Percentiles rank a stretch among this genome's conserved stretches.
These are phyloP conservation scores for Yarrowia bubula DNA, from an alignment of 805 yeast species.

Conservation along the genomic window DNA sequence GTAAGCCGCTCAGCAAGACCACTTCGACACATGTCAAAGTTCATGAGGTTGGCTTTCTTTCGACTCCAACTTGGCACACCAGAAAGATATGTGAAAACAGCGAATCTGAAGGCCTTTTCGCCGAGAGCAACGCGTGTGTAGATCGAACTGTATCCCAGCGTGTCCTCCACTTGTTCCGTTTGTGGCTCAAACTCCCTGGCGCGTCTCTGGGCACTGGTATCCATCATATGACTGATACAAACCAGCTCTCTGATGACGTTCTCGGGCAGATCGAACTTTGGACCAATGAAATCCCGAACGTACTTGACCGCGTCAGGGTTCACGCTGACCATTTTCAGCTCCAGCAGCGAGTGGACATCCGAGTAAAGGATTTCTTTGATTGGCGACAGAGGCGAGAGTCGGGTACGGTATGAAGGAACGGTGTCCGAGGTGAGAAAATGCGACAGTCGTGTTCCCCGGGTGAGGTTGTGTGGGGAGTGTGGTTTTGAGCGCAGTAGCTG, in stretches of 20 bases:
- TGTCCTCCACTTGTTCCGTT: neutral
- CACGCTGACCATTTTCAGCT: conserved; percentile 3
- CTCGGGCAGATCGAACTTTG: conserved; percentile 12
- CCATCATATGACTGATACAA: neutral
- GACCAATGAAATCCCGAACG: conserved; percentile 4
- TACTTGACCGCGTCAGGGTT: conserved; percentile 1
- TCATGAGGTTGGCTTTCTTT: conserved; percentile 15
- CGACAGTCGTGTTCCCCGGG: neutral
- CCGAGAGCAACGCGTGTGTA: neutral
- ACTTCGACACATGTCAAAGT: conserved; percentile 7
- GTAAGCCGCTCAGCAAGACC: neutral
- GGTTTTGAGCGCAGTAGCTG: neutral
- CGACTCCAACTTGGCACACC: conserved; percentile 20
- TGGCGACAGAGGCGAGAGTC: conserved; percentile 10
- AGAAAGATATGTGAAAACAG: neutral
- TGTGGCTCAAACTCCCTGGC: neutral
- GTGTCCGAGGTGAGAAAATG: conserved; percentile 13
- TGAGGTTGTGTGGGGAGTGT: neutral
- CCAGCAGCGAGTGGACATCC: conserved; percentile 10
- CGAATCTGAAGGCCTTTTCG: neutral
- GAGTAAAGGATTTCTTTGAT: conserved; percentile 9
- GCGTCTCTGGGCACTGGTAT: neutral
- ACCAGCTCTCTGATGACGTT: neutral
- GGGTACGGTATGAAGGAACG: conserved; percentile 2
- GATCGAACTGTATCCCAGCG: neutral